Evolutionary conservation across 768 basidiomycete species (phyloP).

Genomic region (Kwoniella botswanensis): DNA sequence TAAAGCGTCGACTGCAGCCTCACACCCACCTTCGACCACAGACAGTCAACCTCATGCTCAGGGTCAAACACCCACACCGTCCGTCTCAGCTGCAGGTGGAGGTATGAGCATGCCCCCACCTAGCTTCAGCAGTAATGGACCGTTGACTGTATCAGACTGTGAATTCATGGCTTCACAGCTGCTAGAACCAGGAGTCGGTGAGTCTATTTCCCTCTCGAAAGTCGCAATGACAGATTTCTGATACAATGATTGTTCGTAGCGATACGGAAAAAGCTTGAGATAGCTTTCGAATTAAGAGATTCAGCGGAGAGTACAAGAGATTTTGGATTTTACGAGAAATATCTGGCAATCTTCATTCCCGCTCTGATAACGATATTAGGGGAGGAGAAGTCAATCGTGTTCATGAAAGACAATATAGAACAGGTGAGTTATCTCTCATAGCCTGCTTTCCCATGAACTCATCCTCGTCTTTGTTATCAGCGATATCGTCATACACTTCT

Average conservation of each 20-base stretch:
- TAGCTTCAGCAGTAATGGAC: constrained; percentile 40
- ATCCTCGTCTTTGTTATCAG: constrained; percentile 56
- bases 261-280: constrained; percentile 33
- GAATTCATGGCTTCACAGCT: constrained; percentile 53
- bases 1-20: constrained; percentile 45
- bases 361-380: constrained; percentile 44
- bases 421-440: constrained; percentile 46
- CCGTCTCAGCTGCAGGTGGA: constrained; percentile 26
- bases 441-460: background rate
- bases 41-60: constrained; percentile 25
- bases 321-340: constrained; percentile 49
- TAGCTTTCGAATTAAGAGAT: constrained; percentile 54
- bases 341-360: constrained; percentile 50
- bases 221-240: background rate
- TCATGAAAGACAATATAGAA: constrained; percentile 55
- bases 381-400: constrained; percentile 59
- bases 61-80: constrained; percentile 27
- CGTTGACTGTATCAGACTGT: constrained; percentile 52
- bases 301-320: constrained; percentile 54
- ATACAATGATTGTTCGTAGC: constrained; percentile 18
- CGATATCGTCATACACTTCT: constrained; percentile 84
- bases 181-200: constrained; percentile 49
- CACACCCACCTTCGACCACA: constrained; percentile 17
- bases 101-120: constrained; percentile 40
- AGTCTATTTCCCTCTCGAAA: constrained; percentile 3